phyloP scores from a whole-genome alignment of 257 asterid species.

The Lavandula angustifolia region DNA sequence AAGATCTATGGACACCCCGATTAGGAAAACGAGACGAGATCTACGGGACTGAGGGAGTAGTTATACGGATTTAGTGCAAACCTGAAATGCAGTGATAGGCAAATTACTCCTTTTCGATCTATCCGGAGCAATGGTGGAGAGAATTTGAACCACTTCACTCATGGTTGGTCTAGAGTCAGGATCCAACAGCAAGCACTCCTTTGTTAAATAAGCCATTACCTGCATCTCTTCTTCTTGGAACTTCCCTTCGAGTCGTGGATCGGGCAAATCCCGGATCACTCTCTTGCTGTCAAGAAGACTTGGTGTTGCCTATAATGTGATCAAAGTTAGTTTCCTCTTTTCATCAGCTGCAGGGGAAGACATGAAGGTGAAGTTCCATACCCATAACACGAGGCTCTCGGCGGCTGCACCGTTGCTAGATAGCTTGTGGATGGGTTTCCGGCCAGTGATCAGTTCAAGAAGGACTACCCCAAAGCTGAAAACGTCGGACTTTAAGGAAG shows the following conservation, averaged over 20 bases:
- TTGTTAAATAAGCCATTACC: slow-evolving; percentile 90
- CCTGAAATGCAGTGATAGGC: slow-evolving; percentile 50
- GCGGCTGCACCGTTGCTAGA: slow-evolving; percentile 51
- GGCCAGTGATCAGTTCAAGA: slow-evolving; percentile 88
- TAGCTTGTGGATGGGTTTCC: slow-evolving; percentile 71
- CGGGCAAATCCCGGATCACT: slow-evolving; percentile 83
- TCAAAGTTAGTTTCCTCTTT: slow-evolving; percentile 20
- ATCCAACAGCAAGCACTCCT: slow-evolving; percentile 87
- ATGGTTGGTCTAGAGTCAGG: slow-evolving; percentile 94
- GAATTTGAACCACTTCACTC: slow-evolving; percentile 91
- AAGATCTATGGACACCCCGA: too few relatives aligned
- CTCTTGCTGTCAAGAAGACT: slow-evolving; percentile 71
- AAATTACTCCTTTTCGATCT: slow-evolving; percentile 68
- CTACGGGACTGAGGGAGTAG: not conserved
- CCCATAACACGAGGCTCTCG: slow-evolving; percentile 97
- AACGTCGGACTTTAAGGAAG: slow-evolving; percentile 92
- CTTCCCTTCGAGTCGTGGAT: slow-evolving; percentile 62
- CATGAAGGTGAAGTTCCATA: slow-evolving; percentile 35
- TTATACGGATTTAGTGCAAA: slow-evolving; percentile 15
- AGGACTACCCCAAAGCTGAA: slow-evolving; percentile 98
- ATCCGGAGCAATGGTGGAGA: slow-evolving; percentile 78
- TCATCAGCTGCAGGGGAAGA: not conserved
- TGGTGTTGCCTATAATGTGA: slow-evolving; percentile 66
- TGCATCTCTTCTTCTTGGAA: slow-evolving; percentile 90
- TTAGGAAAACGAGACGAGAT: too few relatives aligned